phyloP scores from a whole-genome alignment of 2,329 filamentous ascomycete species.

The Phymatotrichopsis omnivora region DNA sequence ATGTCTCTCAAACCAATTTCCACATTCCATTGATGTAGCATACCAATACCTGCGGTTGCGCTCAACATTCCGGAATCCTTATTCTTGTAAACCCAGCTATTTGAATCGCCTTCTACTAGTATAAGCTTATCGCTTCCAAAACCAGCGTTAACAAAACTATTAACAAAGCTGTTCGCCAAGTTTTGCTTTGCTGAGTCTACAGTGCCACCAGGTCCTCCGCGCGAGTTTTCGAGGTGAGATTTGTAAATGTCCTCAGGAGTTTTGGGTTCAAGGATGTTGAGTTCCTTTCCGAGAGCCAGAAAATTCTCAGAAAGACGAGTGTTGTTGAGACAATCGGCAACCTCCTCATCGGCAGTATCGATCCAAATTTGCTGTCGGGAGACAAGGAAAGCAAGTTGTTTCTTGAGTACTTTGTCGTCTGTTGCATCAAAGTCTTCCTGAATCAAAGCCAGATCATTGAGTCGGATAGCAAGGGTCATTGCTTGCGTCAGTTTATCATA shows the following conservation, averaged over 20 bases:
- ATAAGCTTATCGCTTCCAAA: slow-evolving; percentile 97
- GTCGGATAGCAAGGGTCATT: slow-evolving; percentile 82
- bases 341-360: slow-evolving; percentile 62
- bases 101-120: slow-evolving; percentile 78
- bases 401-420: slow-evolving; percentile 70
- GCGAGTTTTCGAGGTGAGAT: slow-evolving; percentile 90
- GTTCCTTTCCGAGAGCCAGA: slow-evolving; percentile 84
- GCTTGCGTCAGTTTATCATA: slow-evolving; percentile 92
- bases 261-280: slow-evolving; percentile 95
- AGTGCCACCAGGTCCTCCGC: slow-evolving; percentile 77
- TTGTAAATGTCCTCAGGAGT: slow-evolving; percentile 99
- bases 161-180: slow-evolving; percentile 89
- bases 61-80: slow-evolving; percentile 98
- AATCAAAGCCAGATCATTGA: slow-evolving; percentile 81
- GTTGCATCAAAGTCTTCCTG: slow-evolving; percentile 65
- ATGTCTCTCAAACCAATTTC: slow-evolving; percentile 87
- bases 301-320: slow-evolving; percentile 82
- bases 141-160: slow-evolving; percentile 91
- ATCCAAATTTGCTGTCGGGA: slow-evolving; percentile 83
- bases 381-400: slow-evolving; percentile 88
- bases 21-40: slow-evolving; percentile 85
- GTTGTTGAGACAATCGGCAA: slow-evolving; percentile 78
- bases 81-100: slow-evolving; percentile 97
- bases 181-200: slow-evolving; percentile 94
- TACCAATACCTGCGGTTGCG: slow-evolving; percentile 85